phyloP scores from a whole-genome alignment of 2,329 filamentous ascomycete genomes.

The Geoglossum cookeanum region DNA sequence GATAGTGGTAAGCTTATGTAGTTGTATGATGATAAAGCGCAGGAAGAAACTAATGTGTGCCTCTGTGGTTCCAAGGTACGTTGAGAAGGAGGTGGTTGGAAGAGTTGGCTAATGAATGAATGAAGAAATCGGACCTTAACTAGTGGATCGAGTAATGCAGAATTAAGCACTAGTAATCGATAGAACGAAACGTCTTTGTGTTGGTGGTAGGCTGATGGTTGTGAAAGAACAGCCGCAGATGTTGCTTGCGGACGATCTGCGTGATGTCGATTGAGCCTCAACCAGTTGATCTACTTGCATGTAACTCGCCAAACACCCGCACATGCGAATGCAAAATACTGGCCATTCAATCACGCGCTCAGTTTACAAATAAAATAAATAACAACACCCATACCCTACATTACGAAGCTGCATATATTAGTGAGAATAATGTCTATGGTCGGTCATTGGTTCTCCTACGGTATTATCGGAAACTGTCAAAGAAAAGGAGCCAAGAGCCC shows the following conservation, averaged over 20 bases:
- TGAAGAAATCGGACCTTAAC: not conserved
- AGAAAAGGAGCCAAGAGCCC: no score
- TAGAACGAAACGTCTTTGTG: not conserved
- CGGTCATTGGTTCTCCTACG: no score
- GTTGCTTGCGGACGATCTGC: not conserved
- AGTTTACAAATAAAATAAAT: no score
- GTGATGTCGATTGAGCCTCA: constrained; percentile 1
- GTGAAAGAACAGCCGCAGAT: not conserved
- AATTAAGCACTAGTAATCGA: not conserved
- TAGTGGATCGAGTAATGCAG: not conserved
- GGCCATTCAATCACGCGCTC: no score
- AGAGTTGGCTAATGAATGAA: not conserved
- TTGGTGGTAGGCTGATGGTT: not conserved
- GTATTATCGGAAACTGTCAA: no score
- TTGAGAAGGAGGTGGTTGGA: not conserved
- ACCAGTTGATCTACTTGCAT: not conserved
- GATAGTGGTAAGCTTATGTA: not conserved
- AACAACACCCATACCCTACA: no score
- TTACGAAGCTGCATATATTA: no score
- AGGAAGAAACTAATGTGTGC: not conserved
- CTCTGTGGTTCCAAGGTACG: not conserved
- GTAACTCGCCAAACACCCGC: no score
- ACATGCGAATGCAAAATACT: not conserved
- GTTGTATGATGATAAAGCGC: not conserved
- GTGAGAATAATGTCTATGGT: no score